Conservation (phyloP, 768 basidiomycete species). For the Tylopilus plumbeoviolaceoides region DNA sequence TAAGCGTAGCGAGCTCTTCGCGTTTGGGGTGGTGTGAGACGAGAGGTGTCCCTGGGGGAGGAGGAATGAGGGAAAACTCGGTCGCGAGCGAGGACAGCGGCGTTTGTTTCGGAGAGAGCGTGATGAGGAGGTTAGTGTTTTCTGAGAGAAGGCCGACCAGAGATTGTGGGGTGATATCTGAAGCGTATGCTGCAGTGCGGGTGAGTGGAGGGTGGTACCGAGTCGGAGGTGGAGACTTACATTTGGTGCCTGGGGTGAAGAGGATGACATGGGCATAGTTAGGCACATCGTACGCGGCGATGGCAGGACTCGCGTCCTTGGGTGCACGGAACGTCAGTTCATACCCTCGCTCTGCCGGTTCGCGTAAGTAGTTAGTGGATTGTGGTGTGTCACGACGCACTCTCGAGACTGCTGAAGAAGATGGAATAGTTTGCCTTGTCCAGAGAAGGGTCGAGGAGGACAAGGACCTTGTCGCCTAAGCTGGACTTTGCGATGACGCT, state of each 20-base stretch:
- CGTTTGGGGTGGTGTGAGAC: conserved; percentile 84
- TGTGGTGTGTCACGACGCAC: conserved; percentile 37
- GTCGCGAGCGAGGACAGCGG: conserved; percentile 73
- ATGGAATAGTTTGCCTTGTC: conserved; percentile 66
- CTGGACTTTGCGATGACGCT: conserved; percentile 59
- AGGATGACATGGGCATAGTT: conserved; percentile 84
- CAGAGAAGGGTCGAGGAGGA: conserved; percentile 74
- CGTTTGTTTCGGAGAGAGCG: conserved; percentile 72
- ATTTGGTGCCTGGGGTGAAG: conserved; percentile 81
- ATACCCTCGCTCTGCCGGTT: conserved; percentile 67
- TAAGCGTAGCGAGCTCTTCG: conserved; percentile 54
- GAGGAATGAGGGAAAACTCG: conserved; percentile 89
- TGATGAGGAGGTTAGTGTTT: conserved; percentile 79
- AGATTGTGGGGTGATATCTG: conserved; percentile 79
- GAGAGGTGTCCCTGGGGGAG: conserved; percentile 78
- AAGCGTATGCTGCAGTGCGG: conserved; percentile 49
- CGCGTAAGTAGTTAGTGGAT: not conserved
- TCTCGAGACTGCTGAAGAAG: conserved; percentile 77
- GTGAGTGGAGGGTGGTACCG: not conserved
- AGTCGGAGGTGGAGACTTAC: conserved; percentile 38
- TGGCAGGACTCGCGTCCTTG: conserved; percentile 61
- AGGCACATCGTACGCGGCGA: conserved; percentile 68
- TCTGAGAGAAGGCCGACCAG: conserved; percentile 66
- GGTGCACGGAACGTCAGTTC: conserved; percentile 83
- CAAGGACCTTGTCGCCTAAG: conserved; percentile 76